Evolutionary conservation across 495 filamentous ascomycete species (phyloP).

Genomic region (Neurospora cerealis): DNA sequence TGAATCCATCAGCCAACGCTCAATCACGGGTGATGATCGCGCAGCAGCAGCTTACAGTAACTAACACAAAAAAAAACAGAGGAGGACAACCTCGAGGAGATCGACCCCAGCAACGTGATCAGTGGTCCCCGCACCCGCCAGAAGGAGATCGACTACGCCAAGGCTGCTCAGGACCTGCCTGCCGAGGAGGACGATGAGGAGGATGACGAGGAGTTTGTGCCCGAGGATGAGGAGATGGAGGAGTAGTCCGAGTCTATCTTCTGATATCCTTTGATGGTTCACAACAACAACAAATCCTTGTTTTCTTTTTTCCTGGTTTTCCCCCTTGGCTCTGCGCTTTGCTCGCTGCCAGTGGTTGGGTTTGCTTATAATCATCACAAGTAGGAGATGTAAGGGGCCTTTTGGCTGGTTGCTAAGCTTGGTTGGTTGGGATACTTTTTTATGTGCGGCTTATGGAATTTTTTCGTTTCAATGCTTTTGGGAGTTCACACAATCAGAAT

Average conservation of each 20-base stretch:
- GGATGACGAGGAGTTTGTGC: constrained; percentile 52
- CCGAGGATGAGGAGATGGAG: constrained; percentile 38
- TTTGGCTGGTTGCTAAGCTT: not conserved
- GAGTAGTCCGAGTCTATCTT: constrained; percentile 22
- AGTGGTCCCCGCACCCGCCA: constrained; percentile 75
- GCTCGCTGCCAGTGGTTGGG: not conserved
- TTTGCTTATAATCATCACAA: not conserved
- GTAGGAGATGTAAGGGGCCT: not conserved
- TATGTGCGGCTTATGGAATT: not conserved
- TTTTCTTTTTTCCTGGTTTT: not conserved
- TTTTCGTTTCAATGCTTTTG: not conserved
- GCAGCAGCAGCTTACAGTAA: not conserved
- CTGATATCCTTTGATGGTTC: not conserved
- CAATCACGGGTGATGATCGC: not conserved
- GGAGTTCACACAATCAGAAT: not conserved
- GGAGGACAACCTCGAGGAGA: constrained; percentile 79
- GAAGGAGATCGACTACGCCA: constrained; percentile 70
- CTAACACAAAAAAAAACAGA: constrained; percentile 19
- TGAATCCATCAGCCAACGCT: not conserved
- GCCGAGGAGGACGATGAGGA: constrained; percentile 70
- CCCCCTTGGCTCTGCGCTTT: not conserved
- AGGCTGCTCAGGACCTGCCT: constrained; percentile 61
- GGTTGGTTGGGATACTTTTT: not conserved
- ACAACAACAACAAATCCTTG: not conserved
- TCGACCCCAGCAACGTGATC: constrained; percentile 83